These are phyloP conservation scores for Phylloporus sp. DNA, from an alignment of 768 basidiomycete species.

Conservation along the genomic window DNA sequence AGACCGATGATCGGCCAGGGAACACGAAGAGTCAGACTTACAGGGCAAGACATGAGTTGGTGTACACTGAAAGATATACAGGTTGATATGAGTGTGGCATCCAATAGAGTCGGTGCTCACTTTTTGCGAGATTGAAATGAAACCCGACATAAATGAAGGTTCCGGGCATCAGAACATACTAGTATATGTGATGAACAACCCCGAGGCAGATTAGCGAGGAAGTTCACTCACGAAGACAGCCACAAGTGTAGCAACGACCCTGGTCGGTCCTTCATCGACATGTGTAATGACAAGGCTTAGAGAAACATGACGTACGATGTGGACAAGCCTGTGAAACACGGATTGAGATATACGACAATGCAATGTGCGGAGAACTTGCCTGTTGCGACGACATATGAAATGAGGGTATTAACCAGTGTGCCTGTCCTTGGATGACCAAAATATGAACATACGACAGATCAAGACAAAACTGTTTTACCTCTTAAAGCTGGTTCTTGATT, in stretches of 20 bases:
- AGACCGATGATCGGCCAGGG: too few relatives aligned
- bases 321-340: slow-evolving; percentile 35
- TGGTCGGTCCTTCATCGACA: slow-evolving; percentile 17
- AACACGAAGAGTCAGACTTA: slow-evolving; percentile 9
- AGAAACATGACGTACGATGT: slow-evolving; percentile 31
- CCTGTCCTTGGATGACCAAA: slow-evolving; percentile 39
- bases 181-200: background rate
- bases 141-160: slow-evolving; percentile 53
- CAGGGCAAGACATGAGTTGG: slow-evolving; percentile 52
- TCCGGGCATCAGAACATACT: slow-evolving; percentile 46
- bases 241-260: slow-evolving; percentile 43
- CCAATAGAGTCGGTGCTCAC: slow-evolving; percentile 30
- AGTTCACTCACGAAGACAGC: slow-evolving; percentile 34
- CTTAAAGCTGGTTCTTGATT: slow-evolving; percentile 47
- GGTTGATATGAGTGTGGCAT: background rate
- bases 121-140: slow-evolving; percentile 49
- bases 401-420: slow-evolving; percentile 41
- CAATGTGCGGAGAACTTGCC: slow-evolving; percentile 32
- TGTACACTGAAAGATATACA: slow-evolving; percentile 39
- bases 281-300: background rate
- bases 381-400: slow-evolving; percentile 52
- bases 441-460: background rate
- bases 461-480: slow-evolving; percentile 29
- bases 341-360: slow-evolving; percentile 4
- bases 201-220: too few relatives aligned